Evolutionary conservation across 768 basidiomycete genomes (phyloP).

Genomic region (Antrodiella citrinella): DNA sequence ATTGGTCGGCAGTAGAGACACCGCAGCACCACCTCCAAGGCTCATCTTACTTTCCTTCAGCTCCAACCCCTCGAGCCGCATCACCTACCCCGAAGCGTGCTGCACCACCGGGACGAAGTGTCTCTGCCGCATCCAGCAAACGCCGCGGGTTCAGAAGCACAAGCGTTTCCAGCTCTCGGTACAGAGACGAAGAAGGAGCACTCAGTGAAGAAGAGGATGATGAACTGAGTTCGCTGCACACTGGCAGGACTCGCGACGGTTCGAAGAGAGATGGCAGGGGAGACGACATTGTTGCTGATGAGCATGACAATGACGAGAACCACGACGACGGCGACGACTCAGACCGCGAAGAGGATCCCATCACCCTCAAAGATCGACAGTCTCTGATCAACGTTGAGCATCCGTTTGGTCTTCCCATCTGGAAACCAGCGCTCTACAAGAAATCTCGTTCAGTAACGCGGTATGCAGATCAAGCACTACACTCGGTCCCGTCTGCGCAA

Average conservation of each 20-base stretch:
- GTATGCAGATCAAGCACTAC: conserved; percentile 90
- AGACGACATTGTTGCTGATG: conserved; percentile 28
- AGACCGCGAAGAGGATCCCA: conserved; percentile 63
- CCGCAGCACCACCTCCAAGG: conserved; percentile 62
- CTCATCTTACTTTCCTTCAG: conserved; percentile 51
- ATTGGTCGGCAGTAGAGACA: conserved; percentile 49
- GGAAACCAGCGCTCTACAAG: conserved; percentile 99
- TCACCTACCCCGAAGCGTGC: conserved; percentile 41
- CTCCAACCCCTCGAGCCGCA: conserved; percentile 23
- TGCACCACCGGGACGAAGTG: conserved; percentile 37
- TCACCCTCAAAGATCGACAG: conserved; percentile 92
- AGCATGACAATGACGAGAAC: conserved; percentile 32
- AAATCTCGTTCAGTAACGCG: conserved; percentile 95
- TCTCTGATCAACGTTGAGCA: conserved; percentile 99
- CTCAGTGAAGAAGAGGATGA: conserved; percentile 48
- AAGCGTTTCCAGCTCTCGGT: conserved; percentile 49
- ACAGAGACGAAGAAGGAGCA: conserved; percentile 34
- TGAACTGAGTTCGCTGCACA: conserved; percentile 12
- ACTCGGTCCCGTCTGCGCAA: conserved; percentile 85
- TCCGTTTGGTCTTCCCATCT: conserved; percentile 97
- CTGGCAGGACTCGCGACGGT: conserved; percentile 14
- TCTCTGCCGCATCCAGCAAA: conserved; percentile 44
- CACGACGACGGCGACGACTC: conserved; percentile 34
- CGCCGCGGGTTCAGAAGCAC: conserved; percentile 45
- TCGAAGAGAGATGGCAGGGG: conserved; percentile 17